These are phyloP conservation scores for Pseudogymnoascus sp. DNA, from an alignment of 2,329 filamentous ascomycete species.

Conservation along the genomic window DNA sequence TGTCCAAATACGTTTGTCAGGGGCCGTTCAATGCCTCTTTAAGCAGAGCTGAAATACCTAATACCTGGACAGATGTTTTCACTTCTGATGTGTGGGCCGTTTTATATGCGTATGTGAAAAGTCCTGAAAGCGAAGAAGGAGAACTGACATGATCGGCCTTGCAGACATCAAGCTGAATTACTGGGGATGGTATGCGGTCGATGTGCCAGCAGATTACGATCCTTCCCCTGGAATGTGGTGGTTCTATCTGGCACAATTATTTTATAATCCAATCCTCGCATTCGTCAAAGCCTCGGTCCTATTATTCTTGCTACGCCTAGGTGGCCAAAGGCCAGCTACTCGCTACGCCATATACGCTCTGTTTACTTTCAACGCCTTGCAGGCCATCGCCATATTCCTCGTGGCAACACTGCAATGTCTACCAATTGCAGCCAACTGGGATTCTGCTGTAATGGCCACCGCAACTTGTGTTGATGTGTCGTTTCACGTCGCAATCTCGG, in stretches of 20 bases:
- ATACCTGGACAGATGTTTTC: not conserved
- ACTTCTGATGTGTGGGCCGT: not conserved
- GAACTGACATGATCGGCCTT: not conserved
- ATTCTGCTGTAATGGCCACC: slow-evolving; percentile 20
- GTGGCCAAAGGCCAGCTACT: slow-evolving; percentile 32
- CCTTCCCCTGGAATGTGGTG: slow-evolving; percentile 20
- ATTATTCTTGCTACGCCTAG: slow-evolving; percentile 39
- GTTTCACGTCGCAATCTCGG: slow-evolving; percentile 32
- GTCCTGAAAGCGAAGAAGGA: not conserved
- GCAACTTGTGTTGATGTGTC: slow-evolving; percentile 30
- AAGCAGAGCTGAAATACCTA: not conserved
- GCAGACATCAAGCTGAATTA: slow-evolving; percentile 27
- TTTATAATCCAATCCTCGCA: slow-evolving; percentile 42
- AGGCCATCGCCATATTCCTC: slow-evolving; percentile 33
- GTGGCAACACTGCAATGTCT: slow-evolving; percentile 35
- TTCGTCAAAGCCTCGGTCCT: slow-evolving; percentile 41
- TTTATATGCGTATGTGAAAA: not conserved
- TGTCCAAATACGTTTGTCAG: not conserved
- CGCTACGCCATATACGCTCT: slow-evolving; percentile 26
- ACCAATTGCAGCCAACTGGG: slow-evolving; percentile 32
- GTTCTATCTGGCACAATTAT: slow-evolving; percentile 30
- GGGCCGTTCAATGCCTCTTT: not conserved
- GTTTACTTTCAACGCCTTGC: slow-evolving; percentile 21
- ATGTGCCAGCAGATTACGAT: not conserved
- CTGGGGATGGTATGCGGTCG: slow-evolving; percentile 23